Evolutionary conservation across 495 filamentous ascomycete species (phyloP).

Genomic region (Penicillium cosmopolitanum): DNA sequence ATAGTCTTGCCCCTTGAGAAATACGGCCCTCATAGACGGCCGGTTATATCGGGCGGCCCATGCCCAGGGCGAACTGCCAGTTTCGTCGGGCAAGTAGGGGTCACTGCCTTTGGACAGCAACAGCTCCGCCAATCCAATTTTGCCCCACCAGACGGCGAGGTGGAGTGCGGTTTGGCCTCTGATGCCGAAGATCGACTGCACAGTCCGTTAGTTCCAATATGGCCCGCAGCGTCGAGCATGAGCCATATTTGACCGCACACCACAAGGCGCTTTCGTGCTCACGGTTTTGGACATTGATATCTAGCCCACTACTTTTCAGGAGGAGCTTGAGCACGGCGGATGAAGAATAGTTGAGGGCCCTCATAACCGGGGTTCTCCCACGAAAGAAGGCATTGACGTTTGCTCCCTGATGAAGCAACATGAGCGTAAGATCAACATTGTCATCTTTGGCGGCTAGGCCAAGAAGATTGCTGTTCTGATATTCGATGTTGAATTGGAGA

Average conservation of each 20-base stretch:
- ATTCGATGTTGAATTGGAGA: conserved; percentile 1
- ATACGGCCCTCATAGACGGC: too few species aligned
- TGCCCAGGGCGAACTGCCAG: too few species aligned
- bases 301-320: conserved; percentile 3
- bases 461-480: conserved; percentile 17
- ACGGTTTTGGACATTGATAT: conserved; percentile 13
- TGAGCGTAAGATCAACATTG: conserved; percentile 8
- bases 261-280: conserved; percentile 11
- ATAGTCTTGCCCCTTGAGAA: too few species aligned
- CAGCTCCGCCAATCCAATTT: conserved; percentile 13
- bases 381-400: conserved; percentile 20
- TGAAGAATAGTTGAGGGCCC: conserved; percentile 13
- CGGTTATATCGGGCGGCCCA: too few species aligned
- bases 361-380: conserved; percentile 13
- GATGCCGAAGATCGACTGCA: conserved; percentile 7
- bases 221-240: too few species aligned
- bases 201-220: conserved; percentile 4
- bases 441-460: conserved; percentile 15
- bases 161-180: conserved; percentile 13
- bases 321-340: conserved; percentile 4
- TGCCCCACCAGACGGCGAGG: conserved; percentile 12
- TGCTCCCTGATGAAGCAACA: conserved; percentile 10
- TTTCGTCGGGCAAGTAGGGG: too few species aligned
- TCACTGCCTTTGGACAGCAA: conserved; percentile 11
- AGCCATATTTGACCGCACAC: conserved; percentile 16